phyloP scores from a whole-genome alignment of 371 early-diverging fungal genomes.

The Funneliformis caledonium region DNA sequence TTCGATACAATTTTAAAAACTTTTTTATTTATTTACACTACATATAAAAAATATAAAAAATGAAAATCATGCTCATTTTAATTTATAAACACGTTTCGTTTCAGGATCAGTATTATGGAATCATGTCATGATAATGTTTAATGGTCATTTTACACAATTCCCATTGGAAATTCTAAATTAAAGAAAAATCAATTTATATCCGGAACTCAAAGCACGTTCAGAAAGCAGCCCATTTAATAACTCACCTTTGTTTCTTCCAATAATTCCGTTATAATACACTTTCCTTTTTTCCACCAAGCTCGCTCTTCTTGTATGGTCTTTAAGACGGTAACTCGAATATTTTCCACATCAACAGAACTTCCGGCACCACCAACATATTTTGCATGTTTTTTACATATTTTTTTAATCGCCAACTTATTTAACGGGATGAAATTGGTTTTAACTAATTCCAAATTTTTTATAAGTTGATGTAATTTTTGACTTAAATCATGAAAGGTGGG shows the following conservation, averaged over 20 bases:
- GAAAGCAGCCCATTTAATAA: background rate
- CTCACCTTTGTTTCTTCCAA: conserved; percentile 11
- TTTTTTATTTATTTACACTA: too few relatives aligned
- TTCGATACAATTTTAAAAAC: too few relatives aligned
- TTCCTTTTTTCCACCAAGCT: conserved; percentile 7
- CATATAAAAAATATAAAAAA: too few relatives aligned
- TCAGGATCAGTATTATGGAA: background rate
- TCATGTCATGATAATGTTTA: conserved; percentile 2
- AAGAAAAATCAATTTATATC: background rate
- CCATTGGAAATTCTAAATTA: background rate
- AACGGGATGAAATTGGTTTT: conserved; percentile 23
- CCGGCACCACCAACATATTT: conserved; percentile 1
- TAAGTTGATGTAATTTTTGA: conserved; percentile 25
- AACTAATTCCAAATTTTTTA: conserved; percentile 20
- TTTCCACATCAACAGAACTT: background rate
- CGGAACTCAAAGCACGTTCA: background rate
- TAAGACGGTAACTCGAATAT: background rate
- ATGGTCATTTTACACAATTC: conserved; percentile 15
- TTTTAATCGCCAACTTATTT: conserved; percentile 39
- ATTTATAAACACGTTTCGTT: too few relatives aligned
- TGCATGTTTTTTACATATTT: conserved; percentile 39
- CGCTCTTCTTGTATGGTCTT: background rate
- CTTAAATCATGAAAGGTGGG: background rate
- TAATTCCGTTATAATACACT: background rate
- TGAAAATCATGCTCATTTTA: too few relatives aligned